These are phyloP conservation scores for Paracamarosporium sp. DNA, from an alignment of 2,329 filamentous ascomycete genomes.

Conservation along the genomic window DNA sequence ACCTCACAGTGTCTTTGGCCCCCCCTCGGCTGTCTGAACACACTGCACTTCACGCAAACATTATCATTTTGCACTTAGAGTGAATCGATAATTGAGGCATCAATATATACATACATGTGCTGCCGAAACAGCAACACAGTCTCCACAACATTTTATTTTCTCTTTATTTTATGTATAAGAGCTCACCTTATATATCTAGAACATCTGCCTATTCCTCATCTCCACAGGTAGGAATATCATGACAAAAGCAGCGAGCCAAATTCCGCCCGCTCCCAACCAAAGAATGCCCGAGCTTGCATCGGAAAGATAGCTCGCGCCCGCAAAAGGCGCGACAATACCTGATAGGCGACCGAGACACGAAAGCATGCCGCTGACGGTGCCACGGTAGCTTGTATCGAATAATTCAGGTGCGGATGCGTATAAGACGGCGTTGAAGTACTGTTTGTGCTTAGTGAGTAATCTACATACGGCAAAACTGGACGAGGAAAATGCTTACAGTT, in stretches of 20 bases:
- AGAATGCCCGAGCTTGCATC: constrained; percentile 32
- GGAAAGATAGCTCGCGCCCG: constrained; percentile 30
- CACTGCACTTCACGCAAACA: too few species aligned
- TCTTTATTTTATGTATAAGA: not conserved
- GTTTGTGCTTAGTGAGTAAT: not conserved
- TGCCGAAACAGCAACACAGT: too few species aligned
- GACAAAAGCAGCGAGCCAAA: constrained; percentile 34
- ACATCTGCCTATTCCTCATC: constrained; percentile 40
- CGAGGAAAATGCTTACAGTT: constrained; percentile 20
- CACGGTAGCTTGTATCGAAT: constrained; percentile 37
- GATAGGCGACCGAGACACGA: constrained; percentile 35
- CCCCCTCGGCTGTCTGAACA: too few species aligned
- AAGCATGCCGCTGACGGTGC: constrained; percentile 38
- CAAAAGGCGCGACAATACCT: constrained; percentile 37
- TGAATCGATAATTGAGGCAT: too few species aligned
- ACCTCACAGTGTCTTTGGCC: too few species aligned
- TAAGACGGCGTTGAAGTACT: constrained; percentile 40
- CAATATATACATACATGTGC: too few species aligned
- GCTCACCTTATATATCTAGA: constrained; percentile 11
- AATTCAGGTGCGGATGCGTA: constrained; percentile 38
- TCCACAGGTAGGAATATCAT: constrained; percentile 40
- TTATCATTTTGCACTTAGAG: too few species aligned
- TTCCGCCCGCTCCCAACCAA: constrained; percentile 37
- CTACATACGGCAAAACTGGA: too few species aligned
- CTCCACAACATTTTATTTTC: not conserved